phyloP scores from a whole-genome alignment of 1,284 basidiomycete species.

The Xerocomus minutiporus region DNA sequence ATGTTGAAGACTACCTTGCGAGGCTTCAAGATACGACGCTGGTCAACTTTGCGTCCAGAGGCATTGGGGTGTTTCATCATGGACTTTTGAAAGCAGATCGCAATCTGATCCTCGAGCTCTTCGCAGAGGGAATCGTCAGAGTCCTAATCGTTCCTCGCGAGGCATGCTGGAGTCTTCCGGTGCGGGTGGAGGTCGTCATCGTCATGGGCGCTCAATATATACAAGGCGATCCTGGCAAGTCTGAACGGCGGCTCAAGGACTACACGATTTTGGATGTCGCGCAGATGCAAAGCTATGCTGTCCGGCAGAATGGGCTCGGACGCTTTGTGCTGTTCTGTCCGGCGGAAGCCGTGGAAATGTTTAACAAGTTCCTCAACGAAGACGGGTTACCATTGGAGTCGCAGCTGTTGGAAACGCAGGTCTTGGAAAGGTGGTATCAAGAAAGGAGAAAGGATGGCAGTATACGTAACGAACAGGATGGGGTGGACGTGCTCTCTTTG shows the following conservation, averaged over 20 bases:
- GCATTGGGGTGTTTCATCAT: constrained; percentile 86
- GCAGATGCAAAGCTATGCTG: constrained; percentile 87
- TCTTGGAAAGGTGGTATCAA: constrained; percentile 52
- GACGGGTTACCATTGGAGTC: constrained; percentile 92
- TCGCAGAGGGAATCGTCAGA: constrained; percentile 75
- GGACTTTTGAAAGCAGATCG: constrained; percentile 69
- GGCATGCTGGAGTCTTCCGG: constrained; percentile 81
- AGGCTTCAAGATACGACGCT: constrained; percentile 66
- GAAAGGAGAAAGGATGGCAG: constrained; percentile 36
- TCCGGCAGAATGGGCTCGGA: constrained; percentile 58
- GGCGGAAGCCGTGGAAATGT: constrained; percentile 73
- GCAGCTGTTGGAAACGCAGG: constrained; percentile 52
- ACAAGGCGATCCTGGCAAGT: constrained; percentile 42
- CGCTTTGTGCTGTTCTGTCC: constrained; percentile 87
- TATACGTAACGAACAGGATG: constrained; percentile 59
- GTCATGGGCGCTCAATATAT: constrained; percentile 93
- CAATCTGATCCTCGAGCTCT: constrained; percentile 78
- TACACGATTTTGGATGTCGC: constrained; percentile 82
- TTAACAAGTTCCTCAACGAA: constrained; percentile 77
- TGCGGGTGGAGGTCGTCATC: constrained; percentile 77
- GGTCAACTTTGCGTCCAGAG: constrained; percentile 77
- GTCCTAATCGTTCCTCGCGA: constrained; percentile 83
- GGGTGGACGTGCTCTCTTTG: constrained; percentile 74
- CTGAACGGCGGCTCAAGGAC: constrained; percentile 71
- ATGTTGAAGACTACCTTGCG: constrained; percentile 58